Conservation (phyloP, 352 stramenopile species). For the Pythium apleroticum region DNA sequence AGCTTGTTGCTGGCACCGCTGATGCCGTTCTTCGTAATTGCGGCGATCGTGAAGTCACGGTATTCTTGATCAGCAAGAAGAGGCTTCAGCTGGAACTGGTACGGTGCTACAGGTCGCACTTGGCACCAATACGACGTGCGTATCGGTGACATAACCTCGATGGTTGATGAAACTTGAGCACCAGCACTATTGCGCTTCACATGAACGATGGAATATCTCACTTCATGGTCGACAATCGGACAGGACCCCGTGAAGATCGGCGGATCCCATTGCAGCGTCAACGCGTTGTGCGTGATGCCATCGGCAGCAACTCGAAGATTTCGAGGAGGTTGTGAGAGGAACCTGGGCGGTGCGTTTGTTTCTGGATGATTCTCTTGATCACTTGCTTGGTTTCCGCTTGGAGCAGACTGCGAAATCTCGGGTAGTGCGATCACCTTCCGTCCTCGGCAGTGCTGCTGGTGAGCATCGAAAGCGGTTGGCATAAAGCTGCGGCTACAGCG, state of each 20-base stretch:
- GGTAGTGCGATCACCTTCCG: constrained; percentile 18
- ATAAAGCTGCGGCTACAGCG: constrained; percentile 41
- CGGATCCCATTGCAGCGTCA: constrained; percentile 56
- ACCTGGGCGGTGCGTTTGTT: constrained; percentile 22
- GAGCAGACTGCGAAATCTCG: neutral
- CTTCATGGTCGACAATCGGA: constrained; percentile 65
- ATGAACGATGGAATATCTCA: constrained; percentile 39
- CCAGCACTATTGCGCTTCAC: constrained; percentile 16
- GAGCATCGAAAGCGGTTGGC: constrained; percentile 26
- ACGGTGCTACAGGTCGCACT: constrained; percentile 41
- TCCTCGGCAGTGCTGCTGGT: constrained; percentile 32
- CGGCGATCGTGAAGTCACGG: constrained; percentile 40
- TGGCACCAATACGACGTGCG: constrained; percentile 60
- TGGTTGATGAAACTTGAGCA: neutral
- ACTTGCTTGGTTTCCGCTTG: constrained; percentile 1
- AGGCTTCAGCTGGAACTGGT: constrained; percentile 39
- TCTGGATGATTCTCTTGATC: neutral
- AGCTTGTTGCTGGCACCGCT: constrained; percentile 51
- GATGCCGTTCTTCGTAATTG: constrained; percentile 57
- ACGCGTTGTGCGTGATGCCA: constrained; percentile 37
- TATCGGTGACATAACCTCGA: constrained; percentile 30
- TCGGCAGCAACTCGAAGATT: constrained; percentile 45
- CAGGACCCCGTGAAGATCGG: constrained; percentile 74
- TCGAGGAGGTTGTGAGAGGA: constrained; percentile 64
- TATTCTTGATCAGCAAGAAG: constrained; percentile 54